Base-by-base conservation (phyloP, 176 grass and related monocot genomes). In the Chloris gayana region DNA sequence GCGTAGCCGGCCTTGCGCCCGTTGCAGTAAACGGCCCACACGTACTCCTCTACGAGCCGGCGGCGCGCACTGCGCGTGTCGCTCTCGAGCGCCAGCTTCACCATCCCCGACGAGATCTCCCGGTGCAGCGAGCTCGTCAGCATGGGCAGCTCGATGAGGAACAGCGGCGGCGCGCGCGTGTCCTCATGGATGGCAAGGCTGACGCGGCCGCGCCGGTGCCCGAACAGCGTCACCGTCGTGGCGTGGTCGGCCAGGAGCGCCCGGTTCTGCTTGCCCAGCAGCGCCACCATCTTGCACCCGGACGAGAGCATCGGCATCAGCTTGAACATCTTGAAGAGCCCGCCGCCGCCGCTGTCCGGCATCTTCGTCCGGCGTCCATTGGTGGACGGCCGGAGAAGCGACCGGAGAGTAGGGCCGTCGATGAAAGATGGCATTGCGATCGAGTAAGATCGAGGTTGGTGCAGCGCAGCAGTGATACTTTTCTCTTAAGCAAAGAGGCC, bases 1-100 rank as follows among this genome's bases (percentile, higher is more conserved):
- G 92, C 62, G 81, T 99, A 99, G 0, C 96, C 96, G 17, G 93
- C 85, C 82, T 99, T 99, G 54, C 96, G 85, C 0, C 96, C 96
- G 76, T 99, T 95, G 90, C 96, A 99, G 83, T 91, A 99, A 34
- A 99, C 80, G 1, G 96, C 96, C 96, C 96, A 99, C 2, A 99
- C 92, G 68, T 93, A 98, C 79, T 98, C 95, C 85, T 95, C 95
- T 5, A 91, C 82, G 54, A 98, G 88, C 24, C 88, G 75, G 79
- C 86, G 89, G 30, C 83, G 85, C 24, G 91, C 81, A 47, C 88
- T 95, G 45, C 96, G 84, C 14, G 96, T 98, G 74, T 98, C 96
- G 78, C 96, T 95, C 85, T 98, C 96, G 21, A 98, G 91, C 44
- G 90, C 96, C 27, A 98, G 84, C 92, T 95, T 98, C 8, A 98